phyloP scores from a whole-genome alignment of 2,329 filamentous ascomycete genomes.

The Xenoacremonium recifei region DNA sequence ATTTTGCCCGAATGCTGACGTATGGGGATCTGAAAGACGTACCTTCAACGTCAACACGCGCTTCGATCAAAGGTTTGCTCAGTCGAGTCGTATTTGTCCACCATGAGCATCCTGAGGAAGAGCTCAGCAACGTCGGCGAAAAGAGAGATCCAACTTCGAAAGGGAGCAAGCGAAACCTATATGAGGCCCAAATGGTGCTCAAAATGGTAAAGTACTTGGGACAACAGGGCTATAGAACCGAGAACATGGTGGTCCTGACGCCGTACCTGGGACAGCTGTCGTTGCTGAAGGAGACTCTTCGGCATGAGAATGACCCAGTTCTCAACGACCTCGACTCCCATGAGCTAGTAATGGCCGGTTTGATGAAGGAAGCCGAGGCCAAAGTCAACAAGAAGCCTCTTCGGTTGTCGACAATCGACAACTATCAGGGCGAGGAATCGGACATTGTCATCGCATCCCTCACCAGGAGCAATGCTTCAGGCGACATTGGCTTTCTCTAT shows the following conservation, averaged over 20 bases:
- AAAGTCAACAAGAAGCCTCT: conserved; percentile 52
- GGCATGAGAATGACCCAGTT: conserved; percentile 58
- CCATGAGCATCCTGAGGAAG: conserved; percentile 55
- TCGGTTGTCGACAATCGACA: conserved; percentile 70
- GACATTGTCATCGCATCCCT: conserved; percentile 69
- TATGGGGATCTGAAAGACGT: conserved; percentile 63
- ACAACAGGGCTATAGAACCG: conserved; percentile 68
- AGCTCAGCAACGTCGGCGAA: conserved; percentile 42
- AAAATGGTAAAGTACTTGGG: conserved; percentile 64
- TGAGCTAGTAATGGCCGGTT: conserved; percentile 58
- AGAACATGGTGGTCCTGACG: conserved; percentile 66
- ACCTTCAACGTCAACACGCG: conserved; percentile 44
- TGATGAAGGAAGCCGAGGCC: conserved; percentile 53
- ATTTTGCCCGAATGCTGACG: conserved; percentile 53
- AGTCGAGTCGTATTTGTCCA: conserved; percentile 65
- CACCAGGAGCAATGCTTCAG: conserved; percentile 61
- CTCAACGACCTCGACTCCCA: conserved; percentile 67
- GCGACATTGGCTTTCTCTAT: conserved; percentile 70
- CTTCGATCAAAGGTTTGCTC: conserved; percentile 53
- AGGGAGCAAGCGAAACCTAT: conserved; percentile 58
- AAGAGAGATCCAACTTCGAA: conserved; percentile 47
- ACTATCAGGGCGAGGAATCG: conserved; percentile 76
- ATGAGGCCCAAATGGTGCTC: conserved; percentile 66
- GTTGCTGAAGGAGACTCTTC: conserved; percentile 53
- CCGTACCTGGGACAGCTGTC: conserved; percentile 70